Base-by-base conservation (phyloP, 2,329 filamentous ascomycete genomes). In the Botryotinia calthae region DNA sequence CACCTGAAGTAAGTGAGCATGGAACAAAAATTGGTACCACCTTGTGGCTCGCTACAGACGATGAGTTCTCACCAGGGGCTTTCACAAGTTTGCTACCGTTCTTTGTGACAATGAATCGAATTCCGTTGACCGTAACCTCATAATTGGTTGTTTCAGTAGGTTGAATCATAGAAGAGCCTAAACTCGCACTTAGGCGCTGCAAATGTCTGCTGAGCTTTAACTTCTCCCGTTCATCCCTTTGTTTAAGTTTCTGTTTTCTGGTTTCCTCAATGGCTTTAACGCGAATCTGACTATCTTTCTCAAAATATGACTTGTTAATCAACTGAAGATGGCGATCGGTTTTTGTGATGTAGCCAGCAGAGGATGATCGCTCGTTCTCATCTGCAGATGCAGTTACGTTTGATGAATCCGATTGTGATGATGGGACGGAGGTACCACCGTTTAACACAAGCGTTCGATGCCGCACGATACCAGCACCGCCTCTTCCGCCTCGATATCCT, bases 31-130 rank as follows among this genome's bases (percentile, higher is more conserved):
- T 56, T n/a, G n/a, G 28, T 20, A 70, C 72, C 42, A 72, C 65
- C 71, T 77, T 66, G 68, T 72, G 72, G 51, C 44, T 64, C 56
- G 42, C n/a, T 51, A 56, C 63, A 22, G 37, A 68, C 40, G 54
- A 59, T 61, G 63, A 61, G 46, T 58, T 74, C 79, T 85, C 84
- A 96, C 93, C 91, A 78, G 89, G 86, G 74, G 91, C 82, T 79
- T 91, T 91, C 75, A 93, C 85, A 58, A 97, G 87, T 83, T 97
- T 97, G 85, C 93, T 95, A 77, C 94, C 94, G 76, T 92, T 90
- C 76, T 91, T 89, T 28, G 88, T 85, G 54, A 97, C 89, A 72
- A 86, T 85, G 80, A 96, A 97, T 42, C 87, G 87, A 70, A 95
- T 89, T 77, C 91, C 92, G 71, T 93, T 87, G 69, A 97, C 86